A percentile compares a stretch with the other conserved stretches of the same genome.
phyloP scores from a whole-genome alignment of 371 early-diverging fungal species.

The Circinella umbellata region DNA sequence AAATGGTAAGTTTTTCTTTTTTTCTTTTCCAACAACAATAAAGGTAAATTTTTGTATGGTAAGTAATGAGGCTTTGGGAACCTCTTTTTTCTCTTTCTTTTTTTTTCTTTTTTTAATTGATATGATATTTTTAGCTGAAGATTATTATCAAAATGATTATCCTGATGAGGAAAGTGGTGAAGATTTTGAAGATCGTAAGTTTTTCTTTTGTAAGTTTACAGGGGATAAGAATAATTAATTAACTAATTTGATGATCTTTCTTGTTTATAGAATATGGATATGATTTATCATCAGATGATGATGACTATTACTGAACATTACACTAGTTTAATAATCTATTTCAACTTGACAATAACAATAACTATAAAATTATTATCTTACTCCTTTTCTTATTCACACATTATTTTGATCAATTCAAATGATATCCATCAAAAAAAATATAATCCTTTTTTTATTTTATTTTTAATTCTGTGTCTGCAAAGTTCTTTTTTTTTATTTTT shows the following conservation, averaged over 20 bases:
- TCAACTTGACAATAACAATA: no score
- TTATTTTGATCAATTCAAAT: no score
- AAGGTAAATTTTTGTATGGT: neutral
- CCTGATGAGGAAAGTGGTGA: constrained; percentile 62
- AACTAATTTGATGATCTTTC: no score
- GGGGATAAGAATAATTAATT: neutral
- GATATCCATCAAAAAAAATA: no score
- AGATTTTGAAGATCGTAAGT: constrained; percentile 53
- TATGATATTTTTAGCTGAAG: constrained; percentile 50
- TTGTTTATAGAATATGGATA: constrained; percentile 12
- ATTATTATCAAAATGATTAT: constrained; percentile 68
- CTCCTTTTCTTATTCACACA: no score
- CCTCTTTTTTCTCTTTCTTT: no score
- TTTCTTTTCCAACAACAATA: neutral
- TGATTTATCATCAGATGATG: constrained; percentile 12
- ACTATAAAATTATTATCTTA: no score
- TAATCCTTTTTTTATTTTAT: no score
- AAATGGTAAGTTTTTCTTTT: constrained; percentile 42
- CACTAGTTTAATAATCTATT: no score
- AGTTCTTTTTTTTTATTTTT: constrained; percentile 5
- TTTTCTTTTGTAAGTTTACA: neutral
- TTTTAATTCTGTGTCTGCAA: no score
- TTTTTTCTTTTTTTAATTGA: no score
- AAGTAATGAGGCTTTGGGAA: neutral
- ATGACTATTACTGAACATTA: neutral